Percentiles rank a stretch among this genome's conserved stretches.
phyloP scores from a whole-genome alignment of 768 basidiomycete species.

The Agrocybe chaxingu region DNA sequence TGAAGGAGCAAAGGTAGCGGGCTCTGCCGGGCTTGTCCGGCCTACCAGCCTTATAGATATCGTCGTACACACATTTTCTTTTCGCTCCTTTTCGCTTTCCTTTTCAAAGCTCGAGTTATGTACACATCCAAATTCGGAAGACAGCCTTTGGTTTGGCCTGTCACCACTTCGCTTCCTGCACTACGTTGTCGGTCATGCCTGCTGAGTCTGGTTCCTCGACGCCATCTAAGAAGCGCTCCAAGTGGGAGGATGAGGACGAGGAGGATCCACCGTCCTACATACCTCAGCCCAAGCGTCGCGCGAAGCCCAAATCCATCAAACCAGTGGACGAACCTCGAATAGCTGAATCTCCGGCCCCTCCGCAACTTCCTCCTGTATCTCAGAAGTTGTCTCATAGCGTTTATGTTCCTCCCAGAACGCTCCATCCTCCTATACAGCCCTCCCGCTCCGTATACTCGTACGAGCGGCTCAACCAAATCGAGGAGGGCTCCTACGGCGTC shows the following conservation, averaged over 20 bases:
- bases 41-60: too few relatives aligned
- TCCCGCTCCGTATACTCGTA: conserved; percentile 95
- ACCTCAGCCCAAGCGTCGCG: conserved; percentile 51
- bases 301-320: conserved; percentile 39
- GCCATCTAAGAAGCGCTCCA: conserved; percentile 71
- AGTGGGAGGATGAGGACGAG: conserved; percentile 58
- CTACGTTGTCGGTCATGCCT: conserved; percentile 10
- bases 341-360: conserved; percentile 15
- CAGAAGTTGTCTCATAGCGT: conserved; percentile 45
- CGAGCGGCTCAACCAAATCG: conserved; percentile 94
- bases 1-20: too few relatives aligned
- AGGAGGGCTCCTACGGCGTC: conserved; percentile 97
- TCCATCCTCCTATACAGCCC: conserved; percentile 76
- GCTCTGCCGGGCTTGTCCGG: too few relatives aligned
- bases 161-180: neutral
- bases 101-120: neutral
- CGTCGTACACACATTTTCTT: neutral
- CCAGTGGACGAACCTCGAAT: conserved; percentile 19
- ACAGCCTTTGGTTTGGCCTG: neutral
- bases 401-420: conserved; percentile 72
- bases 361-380: conserved; percentile 15
- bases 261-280: conserved; percentile 28
- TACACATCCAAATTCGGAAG: too few relatives aligned
- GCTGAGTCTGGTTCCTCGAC: conserved; percentile 40
- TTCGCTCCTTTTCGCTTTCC: neutral